These are phyloP conservation scores for Leucocoprinus leucothites DNA, from an alignment of 768 basidiomycete genomes.

Conservation along the genomic window DNA sequence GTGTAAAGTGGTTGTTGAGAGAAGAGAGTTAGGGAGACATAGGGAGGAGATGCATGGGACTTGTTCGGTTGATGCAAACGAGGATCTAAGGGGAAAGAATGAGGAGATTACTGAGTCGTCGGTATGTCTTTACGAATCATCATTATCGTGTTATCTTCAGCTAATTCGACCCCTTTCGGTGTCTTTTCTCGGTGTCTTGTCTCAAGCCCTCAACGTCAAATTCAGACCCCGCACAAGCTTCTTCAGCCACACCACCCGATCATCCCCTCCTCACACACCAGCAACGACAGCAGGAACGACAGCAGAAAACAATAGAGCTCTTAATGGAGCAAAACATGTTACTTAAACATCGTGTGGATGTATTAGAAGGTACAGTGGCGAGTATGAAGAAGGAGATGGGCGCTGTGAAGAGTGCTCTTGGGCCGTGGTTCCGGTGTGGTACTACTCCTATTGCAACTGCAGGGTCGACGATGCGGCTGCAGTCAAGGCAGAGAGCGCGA, in stretches of 20 bases:
- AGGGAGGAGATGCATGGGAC: constrained; percentile 18
- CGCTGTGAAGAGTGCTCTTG: constrained; percentile 52
- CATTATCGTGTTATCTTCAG: too few species aligned
- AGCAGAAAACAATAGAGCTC: constrained; percentile 8
- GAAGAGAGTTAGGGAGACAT: constrained; percentile 40
- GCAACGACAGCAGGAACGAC: background rate
- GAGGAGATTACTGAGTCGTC: too few species aligned
- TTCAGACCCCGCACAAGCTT: too few species aligned
- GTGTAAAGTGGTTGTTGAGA: constrained; percentile 41
- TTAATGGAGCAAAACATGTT: constrained; percentile 64
- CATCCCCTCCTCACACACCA: background rate
- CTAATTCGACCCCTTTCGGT: too few species aligned
- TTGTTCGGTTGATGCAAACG: background rate
- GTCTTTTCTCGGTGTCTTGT: too few species aligned
- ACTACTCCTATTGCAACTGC: background rate
- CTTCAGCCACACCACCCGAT: too few species aligned
- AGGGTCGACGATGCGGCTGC: background rate
- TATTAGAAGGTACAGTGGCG: constrained; percentile 54
- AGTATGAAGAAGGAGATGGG: constrained; percentile 55
- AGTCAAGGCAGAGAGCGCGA: background rate
- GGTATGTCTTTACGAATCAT: too few species aligned
- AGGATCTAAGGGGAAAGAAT: constrained; percentile 4
- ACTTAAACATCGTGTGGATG: constrained; percentile 55
- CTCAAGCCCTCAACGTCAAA: too few species aligned
- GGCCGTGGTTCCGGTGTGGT: constrained; percentile 37